A percentile compares a stretch with the other conserved stretches of the same genome.
These are phyloP conservation scores for Scheffersomyces titani DNA, from an alignment of 1,139 yeast species.

Conservation along the genomic window DNA sequence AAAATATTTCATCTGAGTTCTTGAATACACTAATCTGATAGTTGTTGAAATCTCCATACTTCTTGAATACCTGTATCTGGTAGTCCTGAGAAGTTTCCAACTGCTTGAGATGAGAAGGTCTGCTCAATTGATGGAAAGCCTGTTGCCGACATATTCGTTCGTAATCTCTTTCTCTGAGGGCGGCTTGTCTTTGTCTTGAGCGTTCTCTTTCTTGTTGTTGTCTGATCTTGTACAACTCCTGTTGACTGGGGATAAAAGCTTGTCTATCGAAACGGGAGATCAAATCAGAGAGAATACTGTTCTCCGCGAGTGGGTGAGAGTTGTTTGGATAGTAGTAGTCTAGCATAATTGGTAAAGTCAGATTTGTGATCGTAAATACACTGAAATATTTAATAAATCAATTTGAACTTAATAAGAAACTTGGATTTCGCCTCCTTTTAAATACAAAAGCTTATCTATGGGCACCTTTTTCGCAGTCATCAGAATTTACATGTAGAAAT, in stretches of 20 bases:
- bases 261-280: background rate
- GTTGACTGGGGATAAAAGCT: background rate
- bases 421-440: background rate
- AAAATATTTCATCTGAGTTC: background rate
- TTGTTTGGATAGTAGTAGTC: conserved; percentile 6
- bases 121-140: background rate
- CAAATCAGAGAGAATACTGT: background rate
- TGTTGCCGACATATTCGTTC: background rate
- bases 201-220: background rate
- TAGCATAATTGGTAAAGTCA: conserved; percentile 4
- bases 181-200: background rate
- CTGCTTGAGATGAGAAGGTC: conserved; percentile 36
- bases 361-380: background rate
- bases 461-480: background rate
- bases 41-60: background rate
- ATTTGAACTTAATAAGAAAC: background rate
- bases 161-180: background rate
- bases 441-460: background rate
- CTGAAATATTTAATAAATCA: background rate
- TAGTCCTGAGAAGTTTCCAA: conserved; percentile 74
- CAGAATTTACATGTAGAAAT: background rate
- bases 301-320: background rate
- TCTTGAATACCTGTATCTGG: conserved; percentile 52
- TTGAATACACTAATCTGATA: background rate
- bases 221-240: background rate